These are phyloP conservation scores for Ceratobasidium sp. DNA, from an alignment of 1,284 basidiomycete species.

Conservation along the genomic window DNA sequence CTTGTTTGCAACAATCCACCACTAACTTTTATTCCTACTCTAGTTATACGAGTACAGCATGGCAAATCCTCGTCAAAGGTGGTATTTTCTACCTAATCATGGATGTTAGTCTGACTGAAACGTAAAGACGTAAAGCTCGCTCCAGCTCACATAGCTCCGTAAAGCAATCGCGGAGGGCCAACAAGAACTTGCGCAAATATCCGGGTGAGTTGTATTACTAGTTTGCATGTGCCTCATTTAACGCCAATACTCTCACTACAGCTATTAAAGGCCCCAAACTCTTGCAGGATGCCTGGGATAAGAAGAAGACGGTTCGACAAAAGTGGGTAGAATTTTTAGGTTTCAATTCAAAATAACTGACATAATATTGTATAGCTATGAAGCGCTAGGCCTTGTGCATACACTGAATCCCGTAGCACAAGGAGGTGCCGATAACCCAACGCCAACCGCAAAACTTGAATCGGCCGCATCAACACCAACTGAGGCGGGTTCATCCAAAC, in stretches of 20 bases:
- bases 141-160: constrained; percentile 79
- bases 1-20: background rate
- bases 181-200: constrained; percentile 82
- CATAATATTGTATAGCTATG: constrained; percentile 71
- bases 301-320: constrained; percentile 89
- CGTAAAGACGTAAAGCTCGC: constrained; percentile 73
- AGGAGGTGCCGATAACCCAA: constrained; percentile 57
- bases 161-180: constrained; percentile 76
- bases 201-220: constrained; percentile 67
- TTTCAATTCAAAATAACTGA: background rate
- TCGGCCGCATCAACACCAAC: constrained; percentile 43
- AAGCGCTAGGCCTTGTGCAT: constrained; percentile 79
- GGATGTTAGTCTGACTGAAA: background rate
- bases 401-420: constrained; percentile 69
- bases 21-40: background rate
- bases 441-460: constrained; percentile 31
- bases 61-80: constrained; percentile 90
- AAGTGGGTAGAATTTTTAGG: constrained; percentile 73
- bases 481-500: constrained; percentile 48
- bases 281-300: constrained; percentile 91
- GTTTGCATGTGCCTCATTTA: background rate
- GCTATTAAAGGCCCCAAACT: constrained; percentile 87
- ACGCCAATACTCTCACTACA: constrained; percentile 55
- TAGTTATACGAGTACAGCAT: constrained; percentile 61
- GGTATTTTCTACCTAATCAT: background rate